Conservation (phyloP, 768 basidiomycete species). For the Termitomyces sp. region DNA sequence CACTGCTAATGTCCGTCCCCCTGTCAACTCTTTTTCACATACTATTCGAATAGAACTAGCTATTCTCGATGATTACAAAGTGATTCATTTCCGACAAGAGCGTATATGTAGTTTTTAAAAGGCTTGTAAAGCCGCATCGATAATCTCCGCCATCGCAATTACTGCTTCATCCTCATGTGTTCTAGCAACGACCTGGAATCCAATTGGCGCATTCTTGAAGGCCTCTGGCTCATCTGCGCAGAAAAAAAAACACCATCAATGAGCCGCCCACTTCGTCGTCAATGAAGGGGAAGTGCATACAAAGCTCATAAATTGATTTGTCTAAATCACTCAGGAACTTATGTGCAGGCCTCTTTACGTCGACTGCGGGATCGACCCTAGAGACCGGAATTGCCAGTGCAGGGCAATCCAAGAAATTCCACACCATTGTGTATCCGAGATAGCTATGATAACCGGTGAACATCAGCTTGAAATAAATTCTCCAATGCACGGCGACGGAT, state of each 20-base stretch:
- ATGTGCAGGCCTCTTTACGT: constrained; percentile 32
- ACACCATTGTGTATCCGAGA: constrained; percentile 55
- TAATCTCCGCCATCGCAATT: constrained; percentile 64
- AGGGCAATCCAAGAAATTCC: constrained; percentile 69
- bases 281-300: constrained; percentile 13
- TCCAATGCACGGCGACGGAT: not conserved
- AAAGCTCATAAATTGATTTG: not conserved
- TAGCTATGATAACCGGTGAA: constrained; percentile 28
- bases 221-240: constrained; percentile 49
- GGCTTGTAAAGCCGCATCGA: constrained; percentile 42
- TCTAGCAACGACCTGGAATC: constrained; percentile 64
- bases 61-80: not conserved
- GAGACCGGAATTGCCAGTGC: constrained; percentile 64
- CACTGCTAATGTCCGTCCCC: too few species aligned
- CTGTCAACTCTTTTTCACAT: too few species aligned
- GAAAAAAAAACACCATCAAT: not conserved
- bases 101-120: not conserved
- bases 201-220: constrained; percentile 57
- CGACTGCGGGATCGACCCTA: constrained; percentile 50
- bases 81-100: not conserved
- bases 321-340: not conserved
- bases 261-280: not conserved
- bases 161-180: constrained; percentile 77
- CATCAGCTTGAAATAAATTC: not conserved
- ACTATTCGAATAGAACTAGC: not conserved